Percentiles rank a stretch among this genome's conserved stretches.
phyloP scores from a whole-genome alignment of 2,329 filamentous ascomycete genomes.

The Aspergillus floridensis region DNA sequence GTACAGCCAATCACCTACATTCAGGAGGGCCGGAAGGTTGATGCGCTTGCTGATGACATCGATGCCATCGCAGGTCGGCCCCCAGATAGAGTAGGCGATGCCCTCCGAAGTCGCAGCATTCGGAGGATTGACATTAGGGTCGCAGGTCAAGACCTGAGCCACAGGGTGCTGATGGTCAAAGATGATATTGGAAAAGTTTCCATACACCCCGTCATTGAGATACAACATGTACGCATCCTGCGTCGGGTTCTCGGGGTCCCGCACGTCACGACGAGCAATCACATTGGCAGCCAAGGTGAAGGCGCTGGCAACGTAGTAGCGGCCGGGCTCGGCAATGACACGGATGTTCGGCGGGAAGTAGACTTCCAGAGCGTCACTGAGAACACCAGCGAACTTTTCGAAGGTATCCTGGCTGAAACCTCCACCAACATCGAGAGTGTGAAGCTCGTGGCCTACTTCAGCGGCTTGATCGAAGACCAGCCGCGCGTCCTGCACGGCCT shows the following conservation, averaged over 20 bases:
- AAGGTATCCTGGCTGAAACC: constrained; percentile 91
- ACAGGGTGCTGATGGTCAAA: constrained; percentile 95
- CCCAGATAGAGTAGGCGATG: constrained; percentile 93
- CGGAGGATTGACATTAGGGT: constrained; percentile 56
- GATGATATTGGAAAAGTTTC: constrained; percentile 99
- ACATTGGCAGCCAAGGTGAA: constrained; percentile 95
- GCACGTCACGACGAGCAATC: constrained; percentile 88
- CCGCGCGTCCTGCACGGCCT: constrained; percentile 86
- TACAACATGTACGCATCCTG: constrained; percentile 84
- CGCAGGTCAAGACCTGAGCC: constrained; percentile 73
- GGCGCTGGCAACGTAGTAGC: constrained; percentile 90
- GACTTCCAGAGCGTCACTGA: constrained; percentile 75
- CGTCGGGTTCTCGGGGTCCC: constrained; percentile 57
- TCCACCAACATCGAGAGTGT: constrained; percentile 89
- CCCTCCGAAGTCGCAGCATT: constrained; percentile 43
- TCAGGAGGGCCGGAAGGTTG: constrained; percentile 70
- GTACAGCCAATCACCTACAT: constrained; percentile 97
- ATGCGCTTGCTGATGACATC: constrained; percentile 87
- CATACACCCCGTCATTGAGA: constrained; percentile 95
- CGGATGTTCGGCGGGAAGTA: constrained; percentile 82
- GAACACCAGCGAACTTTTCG: constrained; percentile 79
- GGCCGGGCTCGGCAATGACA: constrained; percentile 92
- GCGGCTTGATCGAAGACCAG: constrained; percentile 82
- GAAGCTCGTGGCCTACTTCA: constrained; percentile 72
- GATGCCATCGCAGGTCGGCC: constrained; percentile 95